Evolutionary conservation across 106 monocot species (phyloP), one percentile per base, ranked within the genome.

Genomic region (Dendrobium nobile): DNA sequence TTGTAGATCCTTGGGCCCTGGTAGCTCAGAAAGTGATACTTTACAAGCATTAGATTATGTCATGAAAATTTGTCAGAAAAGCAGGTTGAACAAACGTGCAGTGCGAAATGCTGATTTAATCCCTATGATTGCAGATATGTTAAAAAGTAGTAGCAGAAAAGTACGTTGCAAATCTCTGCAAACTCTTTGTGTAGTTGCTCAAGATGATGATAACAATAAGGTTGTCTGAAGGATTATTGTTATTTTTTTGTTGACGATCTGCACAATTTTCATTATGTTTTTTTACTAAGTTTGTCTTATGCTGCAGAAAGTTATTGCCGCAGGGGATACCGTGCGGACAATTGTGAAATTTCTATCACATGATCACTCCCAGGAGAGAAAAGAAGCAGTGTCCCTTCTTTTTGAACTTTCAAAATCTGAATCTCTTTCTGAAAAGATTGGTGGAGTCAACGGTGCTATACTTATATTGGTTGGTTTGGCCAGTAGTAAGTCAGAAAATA

Each of bases 131-230:
- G 42, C 89, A 82, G 89, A 84, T 33, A 80, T 94, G 89, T 75
- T 94, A 83, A 97, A 97, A 87, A 94, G 73, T 75, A 85, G 76
- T 72, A 97, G 85, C 79, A 84, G 65, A 18, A 94, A 75, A 73
- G 92, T 94, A 7, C 85, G 97, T 70, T 85, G 86, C 54, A 92
- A 88, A 87, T 89, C 97, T 64, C 84, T 97, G 8, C 88, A 89
- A 84, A 92, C 94, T 77, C 94, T 97, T 56, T 82, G 92, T 45
- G 78, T 89, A 41, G 78, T 97, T 19, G 94, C 89, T 64, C 92
- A 97, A 89, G 92, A 89, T 33, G 85, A 94, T 80, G 82, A 80
- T 79, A 85, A 89, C 44, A 94, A 97, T 84, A 97, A 94, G 97
- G 97, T 93, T 83, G 67, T 83, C 33, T 41, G 54, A 76, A 78